phyloP scores from a whole-genome alignment of 2,329 filamentous ascomycete species.

The Orbilia brochopaga region DNA sequence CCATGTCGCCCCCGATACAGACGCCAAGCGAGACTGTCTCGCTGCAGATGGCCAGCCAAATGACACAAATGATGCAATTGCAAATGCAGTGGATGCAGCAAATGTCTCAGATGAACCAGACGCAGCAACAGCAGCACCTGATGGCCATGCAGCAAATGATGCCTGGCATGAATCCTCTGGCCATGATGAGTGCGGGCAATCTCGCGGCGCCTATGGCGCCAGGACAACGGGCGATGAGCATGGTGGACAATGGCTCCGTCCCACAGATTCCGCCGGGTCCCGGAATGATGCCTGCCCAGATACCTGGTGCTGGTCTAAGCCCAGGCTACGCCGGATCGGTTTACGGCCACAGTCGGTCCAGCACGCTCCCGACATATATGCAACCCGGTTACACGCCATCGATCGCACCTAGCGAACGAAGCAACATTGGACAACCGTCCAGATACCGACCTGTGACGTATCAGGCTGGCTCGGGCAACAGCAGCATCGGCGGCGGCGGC shows the following conservation, averaged over 20 bases:
- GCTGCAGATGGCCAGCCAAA: constrained; percentile 80
- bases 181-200: constrained; percentile 56
- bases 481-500: constrained; percentile 59
- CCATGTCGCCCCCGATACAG: constrained; percentile 57
- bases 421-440: constrained; percentile 86
- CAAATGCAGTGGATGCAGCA: constrained; percentile 90
- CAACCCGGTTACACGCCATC: constrained; percentile 76
- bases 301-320: constrained; percentile 46
- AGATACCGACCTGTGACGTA: constrained; percentile 89
- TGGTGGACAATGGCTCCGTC: constrained; percentile 75
- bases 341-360: constrained; percentile 53
- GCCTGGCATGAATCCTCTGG: constrained; percentile 56
- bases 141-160: constrained; percentile 55
- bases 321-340: constrained; percentile 64
- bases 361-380: constrained; percentile 48
- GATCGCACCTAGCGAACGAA: constrained; percentile 93
- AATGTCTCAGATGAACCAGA: constrained; percentile 55
- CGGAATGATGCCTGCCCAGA: constrained; percentile 35
- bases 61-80: constrained; percentile 89
- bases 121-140: constrained; percentile 54
- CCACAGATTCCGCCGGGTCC: constrained; percentile 59
- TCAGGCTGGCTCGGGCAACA: constrained; percentile 37
- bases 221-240: constrained; percentile 76
- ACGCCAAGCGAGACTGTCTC: constrained; percentile 74
- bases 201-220: constrained; percentile 54